These are phyloP conservation scores for Penicillium griseofulvum DNA, from an alignment of 2,329 filamentous ascomycete genomes.

Conservation along the genomic window DNA sequence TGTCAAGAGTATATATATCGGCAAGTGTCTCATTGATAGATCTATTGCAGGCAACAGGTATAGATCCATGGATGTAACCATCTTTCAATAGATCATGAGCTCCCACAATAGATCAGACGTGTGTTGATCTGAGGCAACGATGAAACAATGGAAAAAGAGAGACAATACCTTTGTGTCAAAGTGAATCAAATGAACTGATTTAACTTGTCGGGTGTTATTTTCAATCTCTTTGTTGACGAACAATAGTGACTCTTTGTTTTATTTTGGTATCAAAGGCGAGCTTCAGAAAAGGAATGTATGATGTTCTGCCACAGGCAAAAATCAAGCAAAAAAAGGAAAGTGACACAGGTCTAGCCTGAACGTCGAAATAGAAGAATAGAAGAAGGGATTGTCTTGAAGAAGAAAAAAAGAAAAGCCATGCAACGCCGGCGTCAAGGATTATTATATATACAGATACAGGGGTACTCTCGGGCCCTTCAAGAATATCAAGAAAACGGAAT, in stretches of 20 bases:
- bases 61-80: not conserved
- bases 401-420: slow-evolving; percentile 13
- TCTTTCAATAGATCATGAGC: not conserved
- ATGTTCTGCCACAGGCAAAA: slow-evolving; percentile 36
- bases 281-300: slow-evolving; percentile 27
- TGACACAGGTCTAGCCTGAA: slow-evolving; percentile 38
- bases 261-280: not conserved
- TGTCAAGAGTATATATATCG: slow-evolving; percentile 2
- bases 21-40: not conserved
- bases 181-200: slow-evolving; percentile 8
- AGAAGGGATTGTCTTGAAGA: slow-evolving; percentile 24
- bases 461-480: slow-evolving; percentile 4
- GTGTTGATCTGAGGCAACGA: not conserved
- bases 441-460: slow-evolving; percentile 23
- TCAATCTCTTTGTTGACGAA: not conserved
- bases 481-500: not conserved
- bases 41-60: not conserved
- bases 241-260: not conserved
- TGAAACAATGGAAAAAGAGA: not conserved
- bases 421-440: slow-evolving; percentile 19
- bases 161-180: slow-evolving; percentile 30
- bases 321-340: slow-evolving; percentile 30
- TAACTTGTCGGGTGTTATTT: not conserved
- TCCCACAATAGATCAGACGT: not conserved
- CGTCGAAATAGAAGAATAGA: slow-evolving; percentile 26